Evolutionary conservation across 371 early-diverging fungal genomes (phyloP).

Genomic region (Mucor indicus): DNA sequence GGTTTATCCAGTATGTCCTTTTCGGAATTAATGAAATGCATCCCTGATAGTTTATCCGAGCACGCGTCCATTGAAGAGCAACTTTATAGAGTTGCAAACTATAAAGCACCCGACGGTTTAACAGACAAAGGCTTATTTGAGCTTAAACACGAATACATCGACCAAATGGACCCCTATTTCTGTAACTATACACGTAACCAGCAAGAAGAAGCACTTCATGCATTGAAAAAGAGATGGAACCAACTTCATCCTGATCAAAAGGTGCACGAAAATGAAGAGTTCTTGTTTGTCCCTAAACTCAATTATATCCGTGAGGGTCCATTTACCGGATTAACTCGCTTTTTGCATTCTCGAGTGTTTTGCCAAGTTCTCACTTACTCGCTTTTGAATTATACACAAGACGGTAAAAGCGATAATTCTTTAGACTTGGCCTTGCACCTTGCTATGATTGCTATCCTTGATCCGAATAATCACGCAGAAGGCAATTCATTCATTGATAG

Average conservation of each 20-base stretch:
- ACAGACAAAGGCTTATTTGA: constrained; percentile 85
- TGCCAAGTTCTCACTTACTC: constrained; percentile 75
- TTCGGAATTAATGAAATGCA: constrained; percentile 78
- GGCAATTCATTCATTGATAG: constrained; percentile 6
- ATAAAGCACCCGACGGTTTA: constrained; percentile 78
- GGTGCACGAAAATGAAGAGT: constrained; percentile 26
- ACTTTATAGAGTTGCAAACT: constrained; percentile 70
- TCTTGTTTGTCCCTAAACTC: constrained; percentile 56
- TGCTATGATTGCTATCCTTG: constrained; percentile 72
- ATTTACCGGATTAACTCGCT: constrained; percentile 63
- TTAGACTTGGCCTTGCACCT: constrained; percentile 75
- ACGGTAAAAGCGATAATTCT: constrained; percentile 62
- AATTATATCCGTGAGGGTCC: constrained; percentile 65
- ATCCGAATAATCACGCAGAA: constrained; percentile 51
- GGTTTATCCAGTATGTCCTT: constrained; percentile 69
- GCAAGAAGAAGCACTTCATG: constrained; percentile 82
- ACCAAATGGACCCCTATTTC: constrained; percentile 89
- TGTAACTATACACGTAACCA: constrained; percentile 89
- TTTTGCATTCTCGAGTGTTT: constrained; percentile 67
- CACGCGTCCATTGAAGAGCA: constrained; percentile 73
- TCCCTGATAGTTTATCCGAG: constrained; percentile 80
- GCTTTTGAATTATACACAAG: constrained; percentile 66
- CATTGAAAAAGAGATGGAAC: constrained; percentile 47
- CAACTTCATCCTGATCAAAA: constrained; percentile 16
- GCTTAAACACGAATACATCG: constrained; percentile 78